Percentiles rank a stretch among this genome's conserved stretches.
phyloP scores from a whole-genome alignment of 192 early-diverging fungal species.

The Pecoramyces ruminantium region DNA sequence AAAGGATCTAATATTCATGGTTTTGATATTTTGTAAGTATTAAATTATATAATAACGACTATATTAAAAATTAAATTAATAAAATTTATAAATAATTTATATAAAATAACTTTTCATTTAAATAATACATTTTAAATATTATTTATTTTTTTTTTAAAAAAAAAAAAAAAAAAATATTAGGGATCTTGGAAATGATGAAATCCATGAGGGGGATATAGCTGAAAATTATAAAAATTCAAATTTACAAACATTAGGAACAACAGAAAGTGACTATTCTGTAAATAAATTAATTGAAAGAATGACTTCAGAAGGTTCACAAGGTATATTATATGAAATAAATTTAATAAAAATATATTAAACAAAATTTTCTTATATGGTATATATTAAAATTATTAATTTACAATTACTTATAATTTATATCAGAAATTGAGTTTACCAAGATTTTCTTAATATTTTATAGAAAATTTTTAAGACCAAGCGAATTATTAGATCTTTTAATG shows the following conservation, averaged over 20 bases:
- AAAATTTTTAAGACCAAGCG: slow-evolving; percentile 18
- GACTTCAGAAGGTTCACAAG: slow-evolving; percentile 10
- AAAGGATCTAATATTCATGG: too few species aligned
- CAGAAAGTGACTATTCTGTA: slow-evolving; percentile 10
- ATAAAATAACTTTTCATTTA: too few species aligned
- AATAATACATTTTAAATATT: too few species aligned
- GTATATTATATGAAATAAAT: slow-evolving; percentile 6
- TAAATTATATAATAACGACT: too few species aligned
- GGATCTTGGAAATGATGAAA: slow-evolving; percentile 1
- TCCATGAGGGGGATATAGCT: not conserved
- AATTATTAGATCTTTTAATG: slow-evolving; percentile 18
- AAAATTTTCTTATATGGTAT: too few species aligned
- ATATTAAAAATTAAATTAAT: too few species aligned
- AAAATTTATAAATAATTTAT: too few species aligned
- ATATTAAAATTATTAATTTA: too few species aligned
- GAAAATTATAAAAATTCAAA: not conserved
- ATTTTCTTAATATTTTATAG: slow-evolving; percentile 19
- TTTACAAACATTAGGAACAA: not conserved
- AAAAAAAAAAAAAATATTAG: not conserved
- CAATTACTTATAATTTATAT: too few species aligned
- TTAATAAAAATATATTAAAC: too few species aligned
- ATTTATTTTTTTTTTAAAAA: too few species aligned
- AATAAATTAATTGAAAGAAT: slow-evolving; percentile 16
- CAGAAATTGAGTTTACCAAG: slow-evolving; percentile 21
- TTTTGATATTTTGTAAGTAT: too few species aligned